These are phyloP conservation scores for Pugionium dolabratum DNA, from an alignment of 345 rosid species.

Conservation along the genomic window DNA sequence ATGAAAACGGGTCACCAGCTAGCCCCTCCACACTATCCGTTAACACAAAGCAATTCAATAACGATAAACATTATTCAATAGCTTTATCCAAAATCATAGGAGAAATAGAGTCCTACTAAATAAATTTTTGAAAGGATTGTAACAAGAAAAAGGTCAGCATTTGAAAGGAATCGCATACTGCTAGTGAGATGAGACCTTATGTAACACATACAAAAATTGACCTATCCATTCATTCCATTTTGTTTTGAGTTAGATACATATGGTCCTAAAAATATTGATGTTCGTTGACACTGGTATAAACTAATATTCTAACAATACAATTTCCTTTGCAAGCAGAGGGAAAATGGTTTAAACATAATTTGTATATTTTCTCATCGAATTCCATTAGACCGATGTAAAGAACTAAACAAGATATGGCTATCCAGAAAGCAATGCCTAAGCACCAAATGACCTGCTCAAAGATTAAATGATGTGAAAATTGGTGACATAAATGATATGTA, in stretches of 20 bases:
- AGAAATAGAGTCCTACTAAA: neutral
- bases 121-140: neutral
- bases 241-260: neutral
- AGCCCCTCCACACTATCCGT: too few relatives aligned
- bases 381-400: neutral
- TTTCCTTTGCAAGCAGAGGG: neutral
- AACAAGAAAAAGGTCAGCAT: neutral
- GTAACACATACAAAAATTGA: too few relatives aligned
- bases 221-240: neutral
- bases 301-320: neutral
- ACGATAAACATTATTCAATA: neutral
- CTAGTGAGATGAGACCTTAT: neutral
- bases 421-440: constrained; percentile 1
- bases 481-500: constrained; percentile 9
- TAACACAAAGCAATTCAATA: too few relatives aligned
- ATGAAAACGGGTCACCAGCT: too few relatives aligned
- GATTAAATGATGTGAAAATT: constrained; percentile 6
- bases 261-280: constrained; percentile 3
- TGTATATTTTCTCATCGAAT: neutral
- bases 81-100: neutral
- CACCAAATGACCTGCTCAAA: constrained; percentile 9
- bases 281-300: neutral
- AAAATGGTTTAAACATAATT: neutral
- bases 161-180: neutral
- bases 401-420: neutral